Conservation (phyloP, 306 rosid genomes). For the Sicyos baderoa region DNA sequence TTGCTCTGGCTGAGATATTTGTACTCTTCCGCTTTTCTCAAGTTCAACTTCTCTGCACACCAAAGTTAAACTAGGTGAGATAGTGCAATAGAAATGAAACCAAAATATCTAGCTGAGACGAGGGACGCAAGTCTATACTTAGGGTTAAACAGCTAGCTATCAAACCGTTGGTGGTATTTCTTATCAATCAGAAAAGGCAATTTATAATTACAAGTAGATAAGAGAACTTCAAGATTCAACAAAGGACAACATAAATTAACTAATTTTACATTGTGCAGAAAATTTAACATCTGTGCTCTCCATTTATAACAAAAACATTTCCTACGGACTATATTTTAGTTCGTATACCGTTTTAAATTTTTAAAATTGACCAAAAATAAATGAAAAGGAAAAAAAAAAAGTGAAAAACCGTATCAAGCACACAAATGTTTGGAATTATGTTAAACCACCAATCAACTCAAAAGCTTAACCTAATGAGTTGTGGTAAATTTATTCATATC, state of each 20-base stretch:
- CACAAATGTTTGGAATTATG: no score
- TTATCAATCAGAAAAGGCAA: not conserved
- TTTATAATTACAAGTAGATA: not conserved
- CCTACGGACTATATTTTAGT: no score
- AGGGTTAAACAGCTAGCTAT: not conserved
- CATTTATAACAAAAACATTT: no score
- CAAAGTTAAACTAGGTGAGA: slow-evolving; percentile 22
- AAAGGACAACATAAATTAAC: not conserved
- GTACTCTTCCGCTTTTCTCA: slow-evolving; percentile 60
- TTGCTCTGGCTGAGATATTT: slow-evolving; percentile 79
- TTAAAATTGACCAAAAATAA: not conserved
- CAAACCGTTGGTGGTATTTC: not conserved
- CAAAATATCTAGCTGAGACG: not conserved
- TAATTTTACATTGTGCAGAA: not conserved
- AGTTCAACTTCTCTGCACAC: slow-evolving; percentile 63
- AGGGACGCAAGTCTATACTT: not conserved
- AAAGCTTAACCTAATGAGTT: no score
- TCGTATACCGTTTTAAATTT: no score
- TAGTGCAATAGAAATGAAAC: not conserved
- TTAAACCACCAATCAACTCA: no score
- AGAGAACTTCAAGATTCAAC: slow-evolving; percentile 12
- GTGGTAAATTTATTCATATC: no score
- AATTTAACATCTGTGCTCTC: no score
- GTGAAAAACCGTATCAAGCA: no score
- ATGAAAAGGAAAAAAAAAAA: no score